Conservation (phyloP, 768 basidiomycete species). For the Suillus americanus region DNA sequence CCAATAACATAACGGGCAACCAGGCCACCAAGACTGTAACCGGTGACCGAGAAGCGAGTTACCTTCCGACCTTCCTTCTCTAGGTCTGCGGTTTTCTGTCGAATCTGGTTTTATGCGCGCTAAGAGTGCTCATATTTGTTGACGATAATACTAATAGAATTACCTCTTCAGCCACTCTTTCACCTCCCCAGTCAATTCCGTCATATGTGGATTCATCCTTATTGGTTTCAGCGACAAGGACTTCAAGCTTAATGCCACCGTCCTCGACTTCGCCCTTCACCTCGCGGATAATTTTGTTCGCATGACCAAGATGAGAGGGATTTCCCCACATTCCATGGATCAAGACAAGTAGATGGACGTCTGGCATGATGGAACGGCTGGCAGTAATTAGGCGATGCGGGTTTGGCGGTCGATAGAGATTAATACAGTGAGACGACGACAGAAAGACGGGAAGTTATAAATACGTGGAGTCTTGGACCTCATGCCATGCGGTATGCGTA, state of each 20-base stretch:
- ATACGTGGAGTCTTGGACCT: not conserved
- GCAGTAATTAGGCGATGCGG: not conserved
- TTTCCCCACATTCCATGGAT: constrained; percentile 82
- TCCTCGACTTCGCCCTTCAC: constrained; percentile 36
- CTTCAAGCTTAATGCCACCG: constrained; percentile 38
- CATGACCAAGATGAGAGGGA: constrained; percentile 60
- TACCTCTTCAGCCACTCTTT: constrained; percentile 80
- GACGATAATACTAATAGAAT: constrained; percentile 8
- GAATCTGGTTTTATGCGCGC: constrained; percentile 41
- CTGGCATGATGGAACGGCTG: constrained; percentile 19
- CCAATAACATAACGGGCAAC: constrained; percentile 79
- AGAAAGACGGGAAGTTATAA: not conserved
- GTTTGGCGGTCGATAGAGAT: not conserved
- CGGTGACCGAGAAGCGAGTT: constrained; percentile 68
- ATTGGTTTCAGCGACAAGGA: constrained; percentile 68
- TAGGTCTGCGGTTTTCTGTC: constrained; percentile 53
- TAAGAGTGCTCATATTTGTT: constrained; percentile 7
- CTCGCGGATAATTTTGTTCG: constrained; percentile 53
- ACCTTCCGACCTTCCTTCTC: constrained; percentile 56
- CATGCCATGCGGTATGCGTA: not conserved
- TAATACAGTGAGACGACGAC: not conserved
- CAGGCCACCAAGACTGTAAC: constrained; percentile 82
- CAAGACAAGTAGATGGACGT: constrained; percentile 44
- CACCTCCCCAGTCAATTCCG: constrained; percentile 82
- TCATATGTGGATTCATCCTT: constrained; percentile 71